Conservation (phyloP, 1,139 yeast species). For the Scheffersomyces titani region DNA sequence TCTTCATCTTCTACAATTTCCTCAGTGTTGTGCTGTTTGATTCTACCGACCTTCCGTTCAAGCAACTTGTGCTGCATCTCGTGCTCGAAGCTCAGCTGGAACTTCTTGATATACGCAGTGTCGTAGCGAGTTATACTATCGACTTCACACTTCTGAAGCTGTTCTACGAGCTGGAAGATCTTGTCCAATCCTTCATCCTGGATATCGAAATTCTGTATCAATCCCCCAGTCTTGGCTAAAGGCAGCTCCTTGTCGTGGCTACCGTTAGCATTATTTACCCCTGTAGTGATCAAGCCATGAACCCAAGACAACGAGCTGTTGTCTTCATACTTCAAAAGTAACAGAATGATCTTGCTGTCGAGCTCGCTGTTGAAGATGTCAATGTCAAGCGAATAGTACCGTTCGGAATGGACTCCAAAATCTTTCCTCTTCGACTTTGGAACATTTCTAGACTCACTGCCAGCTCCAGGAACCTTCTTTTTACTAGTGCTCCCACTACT, state of each 20-base stretch:
- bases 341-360: conserved; percentile 44
- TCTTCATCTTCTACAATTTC: conserved; percentile 12
- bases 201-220: conserved; percentile 10
- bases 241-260: conserved; percentile 1
- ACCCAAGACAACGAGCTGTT: conserved; percentile 15
- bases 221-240: conserved; percentile 2
- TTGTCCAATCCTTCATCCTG: conserved; percentile 13
- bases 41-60: conserved; percentile 1
- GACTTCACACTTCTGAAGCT: conserved; percentile 11
- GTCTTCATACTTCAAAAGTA: conserved; percentile 13
- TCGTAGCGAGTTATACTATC: background rate
- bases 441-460: conserved; percentile 17
- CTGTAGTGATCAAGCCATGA: conserved; percentile 7
- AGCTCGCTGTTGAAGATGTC: conserved; percentile 58
- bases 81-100: conserved; percentile 21
- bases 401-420: conserved; percentile 69
- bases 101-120: conserved; percentile 10
- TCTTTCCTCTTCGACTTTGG: conserved; percentile 57
- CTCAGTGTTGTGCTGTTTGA: conserved; percentile 5
- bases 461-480: background rate
- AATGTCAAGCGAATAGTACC: conserved; percentile 70
- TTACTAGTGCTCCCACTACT: background rate
- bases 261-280: background rate
- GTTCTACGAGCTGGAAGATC: conserved; percentile 10
- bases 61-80: conserved; percentile 18